Conservation (phyloP, 352 stramenopile genomes). For the Globisporangium paddicum region DNA sequence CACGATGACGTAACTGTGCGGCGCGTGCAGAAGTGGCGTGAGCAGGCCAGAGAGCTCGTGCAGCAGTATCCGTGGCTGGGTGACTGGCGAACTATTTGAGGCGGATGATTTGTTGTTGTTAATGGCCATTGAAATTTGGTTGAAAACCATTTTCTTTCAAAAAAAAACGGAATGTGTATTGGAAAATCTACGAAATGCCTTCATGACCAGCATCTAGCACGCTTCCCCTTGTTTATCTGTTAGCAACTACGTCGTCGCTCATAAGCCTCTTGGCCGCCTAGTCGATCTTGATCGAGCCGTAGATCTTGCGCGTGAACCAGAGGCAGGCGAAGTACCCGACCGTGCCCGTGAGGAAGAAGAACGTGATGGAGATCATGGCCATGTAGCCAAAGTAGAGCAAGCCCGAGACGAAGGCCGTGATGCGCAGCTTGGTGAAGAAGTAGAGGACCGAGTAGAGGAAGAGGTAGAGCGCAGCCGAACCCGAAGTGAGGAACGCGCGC, state of each 20-base stretch:
- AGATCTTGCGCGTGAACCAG: constrained; percentile 99
- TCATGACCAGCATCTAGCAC: too few relatives aligned
- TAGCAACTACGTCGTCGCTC: too few relatives aligned
- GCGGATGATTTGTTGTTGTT: too few relatives aligned
- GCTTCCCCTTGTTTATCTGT: too few relatives aligned
- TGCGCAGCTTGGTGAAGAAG: constrained; percentile 97
- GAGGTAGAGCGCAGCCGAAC: constrained; percentile 95
- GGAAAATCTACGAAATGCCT: constrained; percentile 5
- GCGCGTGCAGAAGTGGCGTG: constrained; percentile 46
- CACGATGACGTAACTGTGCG: constrained; percentile 22
- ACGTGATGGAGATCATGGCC: constrained; percentile 95
- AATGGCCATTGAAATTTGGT: too few relatives aligned
- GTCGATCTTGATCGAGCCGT: constrained; percentile 93
- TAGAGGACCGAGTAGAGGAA: constrained; percentile 99
- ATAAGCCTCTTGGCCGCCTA: too few relatives aligned
- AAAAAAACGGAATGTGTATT: constrained; percentile 2
- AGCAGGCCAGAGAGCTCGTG: constrained; percentile 32
- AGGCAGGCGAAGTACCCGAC: constrained; percentile 97
- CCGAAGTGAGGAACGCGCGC: constrained; percentile 95
- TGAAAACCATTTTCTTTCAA: neutral
- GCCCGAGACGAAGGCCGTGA: constrained; percentile 90
- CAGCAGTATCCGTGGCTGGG: constrained; percentile 49
- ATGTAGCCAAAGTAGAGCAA: constrained; percentile 99
- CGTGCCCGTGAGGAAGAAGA: constrained; percentile 97
- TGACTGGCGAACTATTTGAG: constrained; percentile 78